These are phyloP conservation scores for Rugonectria rugulosa DNA, from an alignment of 2,329 filamentous ascomycete species.

Conservation along the genomic window DNA sequence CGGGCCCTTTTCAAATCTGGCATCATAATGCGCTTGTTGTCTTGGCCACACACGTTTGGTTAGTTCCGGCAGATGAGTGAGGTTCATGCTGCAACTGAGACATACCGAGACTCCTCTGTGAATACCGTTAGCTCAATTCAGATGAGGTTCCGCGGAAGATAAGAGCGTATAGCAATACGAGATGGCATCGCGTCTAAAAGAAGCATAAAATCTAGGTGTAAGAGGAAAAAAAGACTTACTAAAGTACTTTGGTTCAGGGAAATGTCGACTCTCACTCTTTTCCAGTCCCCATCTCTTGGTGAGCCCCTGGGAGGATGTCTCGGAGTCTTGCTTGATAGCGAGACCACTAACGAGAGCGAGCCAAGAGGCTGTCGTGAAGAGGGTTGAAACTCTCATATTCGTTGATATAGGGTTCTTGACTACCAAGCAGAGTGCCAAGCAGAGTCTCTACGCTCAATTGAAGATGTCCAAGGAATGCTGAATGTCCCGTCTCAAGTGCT, in stretches of 20 bases:
- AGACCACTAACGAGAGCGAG: slow-evolving; percentile 15
- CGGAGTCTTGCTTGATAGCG: slow-evolving; percentile 7
- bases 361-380: slow-evolving; percentile 6
- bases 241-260: slow-evolving; percentile 29
- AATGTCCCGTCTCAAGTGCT: not conserved
- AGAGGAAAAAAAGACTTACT: slow-evolving; percentile 19
- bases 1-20: slow-evolving; percentile 48
- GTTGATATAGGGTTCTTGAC: not conserved
- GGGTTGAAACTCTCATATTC: slow-evolving; percentile 6
- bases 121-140: slow-evolving; percentile 14
- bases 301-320: not conserved
- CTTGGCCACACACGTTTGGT: slow-evolving; percentile 24
- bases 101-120: slow-evolving; percentile 34
- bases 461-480: not conserved
- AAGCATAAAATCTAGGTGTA: not conserved
- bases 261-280: slow-evolving; percentile 16
- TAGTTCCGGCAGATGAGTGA: slow-evolving; percentile 12
- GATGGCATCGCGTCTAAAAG: not conserved
- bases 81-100: not conserved
- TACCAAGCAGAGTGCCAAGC: not conserved
- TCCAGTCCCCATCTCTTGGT: slow-evolving; percentile 16
- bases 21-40: slow-evolving; percentile 45
- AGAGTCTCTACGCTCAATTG: not conserved
- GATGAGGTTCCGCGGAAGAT: not conserved
- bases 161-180: not conserved